Base-by-base conservation (phyloP, 192 early-diverging fungal genomes). In the Bifiguratus adelaidae region DNA sequence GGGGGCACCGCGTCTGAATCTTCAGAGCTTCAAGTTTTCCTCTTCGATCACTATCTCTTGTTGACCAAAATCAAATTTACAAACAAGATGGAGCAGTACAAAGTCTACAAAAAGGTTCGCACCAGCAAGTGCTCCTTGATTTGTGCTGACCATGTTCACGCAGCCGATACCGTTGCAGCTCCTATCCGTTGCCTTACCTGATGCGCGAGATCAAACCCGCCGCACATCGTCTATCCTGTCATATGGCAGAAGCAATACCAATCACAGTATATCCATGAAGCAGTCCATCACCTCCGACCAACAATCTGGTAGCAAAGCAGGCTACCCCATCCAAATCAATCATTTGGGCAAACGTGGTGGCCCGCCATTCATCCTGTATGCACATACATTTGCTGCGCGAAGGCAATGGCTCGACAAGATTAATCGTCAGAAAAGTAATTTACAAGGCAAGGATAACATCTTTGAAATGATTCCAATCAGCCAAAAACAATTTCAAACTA, bases 21-120 rank as follows among this genome's bases (percentile, higher is more conserved):
- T 13, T 58, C 74, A 0, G 83, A 86, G 16, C 45, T 95, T 9
- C 67, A 74, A 25, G 74, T 96, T 15, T 87, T 91, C 54, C 60
- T 97, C 32, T 86, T 97, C 35, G 95, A 99, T 57, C 87, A 97
- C 63, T 59, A 82, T 50, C 48, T 89, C 12, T 52, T 91, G 6
- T 73, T 89, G 72, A 77, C 83, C 49, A 86, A 82, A 55, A 61
- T 32, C 70, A 81, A 60, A 61, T 56, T 9, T 53, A 55, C 36
- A 68, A 71, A n/a, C n/a, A 65, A 74, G 29, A 61, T 67, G 3
- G 80, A 79, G 30, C 71, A 77, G 45, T 79, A 66, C 49, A 85
- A 79, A 41, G 58, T 85, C 7, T 61, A 74, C 40, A 63, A 61
- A 47, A 58, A 59, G 57, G 71, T 74, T 56, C 48, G 52, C 16